These are phyloP conservation scores for Dactylellina sp. DNA, from an alignment of 2,329 filamentous ascomycete species.

Conservation along the genomic window DNA sequence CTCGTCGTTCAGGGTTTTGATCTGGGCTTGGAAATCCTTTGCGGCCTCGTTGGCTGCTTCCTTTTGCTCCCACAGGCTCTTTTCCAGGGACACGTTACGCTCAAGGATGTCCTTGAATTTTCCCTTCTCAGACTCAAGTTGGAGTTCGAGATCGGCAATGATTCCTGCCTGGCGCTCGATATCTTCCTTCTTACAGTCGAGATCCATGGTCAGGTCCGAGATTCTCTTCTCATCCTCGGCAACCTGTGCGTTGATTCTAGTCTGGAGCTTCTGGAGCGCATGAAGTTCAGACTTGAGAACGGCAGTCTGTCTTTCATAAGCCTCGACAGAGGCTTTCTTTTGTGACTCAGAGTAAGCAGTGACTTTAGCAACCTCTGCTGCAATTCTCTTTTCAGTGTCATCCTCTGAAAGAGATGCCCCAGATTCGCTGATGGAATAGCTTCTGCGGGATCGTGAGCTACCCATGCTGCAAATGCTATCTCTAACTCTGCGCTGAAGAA, in stretches of 20 bases:
- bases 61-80: slow-evolving; percentile 53
- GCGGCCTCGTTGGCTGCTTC: slow-evolving; percentile 43
- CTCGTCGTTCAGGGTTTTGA: slow-evolving; percentile 51
- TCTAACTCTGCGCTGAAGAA: slow-evolving; percentile 53
- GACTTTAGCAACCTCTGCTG: slow-evolving; percentile 49
- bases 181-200: slow-evolving; percentile 43
- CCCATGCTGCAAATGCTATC: slow-evolving; percentile 45
- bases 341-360: slow-evolving; percentile 49
- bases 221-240: slow-evolving; percentile 53
- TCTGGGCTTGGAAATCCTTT: slow-evolving; percentile 44
- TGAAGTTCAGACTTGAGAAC: slow-evolving; percentile 51
- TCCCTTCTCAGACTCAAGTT: slow-evolving; percentile 51
- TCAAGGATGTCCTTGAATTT: slow-evolving; percentile 56
- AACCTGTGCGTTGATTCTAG: slow-evolving; percentile 42
- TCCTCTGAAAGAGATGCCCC: slow-evolving; percentile 22
- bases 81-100: slow-evolving; percentile 51
- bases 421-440: slow-evolving; percentile 44
- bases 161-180: slow-evolving; percentile 48
- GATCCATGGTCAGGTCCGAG: slow-evolving; percentile 35
- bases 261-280: slow-evolving; percentile 50
- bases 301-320: slow-evolving; percentile 45
- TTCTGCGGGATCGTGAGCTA: slow-evolving; percentile 44
- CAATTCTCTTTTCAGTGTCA: slow-evolving; percentile 50
- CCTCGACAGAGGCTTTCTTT: slow-evolving; percentile 45
- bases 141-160: slow-evolving; percentile 54